Base-by-base conservation (phyloP, 371 early-diverging fungal species). In the Homolaphlyctis polyrhiza region DNA sequence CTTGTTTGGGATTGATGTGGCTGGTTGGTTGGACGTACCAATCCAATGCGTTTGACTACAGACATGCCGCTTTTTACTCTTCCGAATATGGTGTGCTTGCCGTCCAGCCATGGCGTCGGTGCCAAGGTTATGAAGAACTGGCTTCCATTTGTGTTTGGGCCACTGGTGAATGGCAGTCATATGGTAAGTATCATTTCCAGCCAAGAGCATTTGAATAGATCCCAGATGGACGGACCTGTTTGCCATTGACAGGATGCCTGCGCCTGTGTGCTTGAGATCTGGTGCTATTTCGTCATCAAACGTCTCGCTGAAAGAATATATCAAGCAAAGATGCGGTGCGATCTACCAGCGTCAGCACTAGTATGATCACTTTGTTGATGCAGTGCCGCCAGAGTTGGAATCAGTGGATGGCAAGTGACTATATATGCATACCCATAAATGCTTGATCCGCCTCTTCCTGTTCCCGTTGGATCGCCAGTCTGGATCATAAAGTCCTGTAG, bases 121-220 rank as follows among this genome's bases (percentile, higher is more conserved):
- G 82, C 91, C 18, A 91, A 87, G 0, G 99, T 98, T 64, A 99
- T 97, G 71, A 98, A 99, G 76, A 99, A 99, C 75, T 99, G 99
- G 48, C 93, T 63, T 6, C 79, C 79, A 55, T 79, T 79, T 25
- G 79, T 79, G 60, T 79, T 76, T 33, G 75, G 77, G 1, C 75
- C 75, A 48, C 71, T 74, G 55, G 16, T n/a, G n/a, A n/a, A n/a
- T 27, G 25, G 27, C 11, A 60, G 4, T 13, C 18, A 39, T 39
- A 21, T 39, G 43, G 43, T 39, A 39, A 21, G n/a, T n/a, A n/a
- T n/a, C n/a, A n/a, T n/a, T n/a, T n/a, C n/a, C n/a, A n/a, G n/a
- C n/a, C n/a, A n/a, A n/a, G n/a, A n/a, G n/a, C n/a, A n/a, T n/a
- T n/a, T n/a, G n/a, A n/a, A n/a, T n/a, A n/a, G n/a, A n/a, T n/a